These are phyloP conservation scores for Clonostachys byssicola DNA, from an alignment of 2,329 filamentous ascomycete genomes.

Conservation along the genomic window DNA sequence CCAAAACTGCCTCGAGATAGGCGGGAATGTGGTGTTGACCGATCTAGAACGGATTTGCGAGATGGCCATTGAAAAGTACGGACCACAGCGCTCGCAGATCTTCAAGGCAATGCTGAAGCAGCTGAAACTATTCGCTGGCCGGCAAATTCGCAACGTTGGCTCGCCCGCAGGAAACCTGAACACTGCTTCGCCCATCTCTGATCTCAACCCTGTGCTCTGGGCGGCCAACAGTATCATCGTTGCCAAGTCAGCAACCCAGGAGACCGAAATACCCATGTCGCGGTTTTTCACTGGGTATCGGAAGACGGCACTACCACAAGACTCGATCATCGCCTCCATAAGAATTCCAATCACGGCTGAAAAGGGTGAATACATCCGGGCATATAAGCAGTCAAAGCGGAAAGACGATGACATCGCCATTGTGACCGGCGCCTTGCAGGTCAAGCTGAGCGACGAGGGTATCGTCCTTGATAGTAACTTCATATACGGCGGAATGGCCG, in stretches of 20 bases:
- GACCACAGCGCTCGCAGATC: conserved; percentile 65
- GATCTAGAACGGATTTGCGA: conserved; percentile 84
- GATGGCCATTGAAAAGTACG: conserved; percentile 76
- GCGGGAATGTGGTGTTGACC: conserved; percentile 87
- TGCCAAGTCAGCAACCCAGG: conserved; percentile 69
- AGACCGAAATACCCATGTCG: conserved; percentile 84
- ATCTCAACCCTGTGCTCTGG: conserved; percentile 91
- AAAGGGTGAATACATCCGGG: conserved; percentile 78
- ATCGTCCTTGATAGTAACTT: conserved; percentile 72
- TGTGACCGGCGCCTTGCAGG: conserved; percentile 79
- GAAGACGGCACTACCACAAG: conserved; percentile 71
- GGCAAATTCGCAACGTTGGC: conserved; percentile 96
- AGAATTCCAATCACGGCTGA: conserved; percentile 74
- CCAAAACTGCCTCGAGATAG: conserved; percentile 82
- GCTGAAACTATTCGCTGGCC: conserved; percentile 87
- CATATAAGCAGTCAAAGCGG: conserved; percentile 94
- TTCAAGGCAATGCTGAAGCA: conserved; percentile 93
- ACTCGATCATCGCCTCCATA: conserved; percentile 83
- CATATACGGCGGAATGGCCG: conserved; percentile 93
- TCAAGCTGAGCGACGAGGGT: conserved; percentile 66
- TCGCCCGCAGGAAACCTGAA: conserved; percentile 92
- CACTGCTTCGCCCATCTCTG: conserved; percentile 93
- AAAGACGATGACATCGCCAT: conserved; percentile 99
- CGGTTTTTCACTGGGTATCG: conserved; percentile 92
- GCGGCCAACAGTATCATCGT: conserved; percentile 79